Base-by-base conservation (phyloP, 2,329 filamentous ascomycete genomes). In the Tricladium varicosporioides region DNA sequence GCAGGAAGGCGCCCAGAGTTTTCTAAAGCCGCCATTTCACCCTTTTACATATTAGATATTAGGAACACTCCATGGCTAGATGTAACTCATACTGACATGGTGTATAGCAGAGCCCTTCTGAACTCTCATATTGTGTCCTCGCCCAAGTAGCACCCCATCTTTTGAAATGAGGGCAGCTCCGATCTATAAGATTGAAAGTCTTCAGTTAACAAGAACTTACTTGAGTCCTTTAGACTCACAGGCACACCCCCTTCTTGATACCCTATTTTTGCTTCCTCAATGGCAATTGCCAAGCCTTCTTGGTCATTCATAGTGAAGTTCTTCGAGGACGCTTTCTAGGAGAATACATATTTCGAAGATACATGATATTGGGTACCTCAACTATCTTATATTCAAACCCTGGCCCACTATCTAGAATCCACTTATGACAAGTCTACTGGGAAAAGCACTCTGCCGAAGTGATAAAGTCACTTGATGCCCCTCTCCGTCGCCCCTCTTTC, bases 51-150 rank as follows among this genome's bases (percentile, higher is more conserved):
- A n/a, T 9, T 43, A 43, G 40, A 36, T 51, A n/a, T 9, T 43
- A 43, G 40, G 13, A 43, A 7, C 22, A 27, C 7, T 27, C 22
- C 22, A 40, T 40, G 36, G 9, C 4, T 40, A 40, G 36, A n/a
- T n/a, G n/a, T 10, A 16, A 15, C 22, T 46, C 13, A 11, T 44
- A 74, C 78, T 68, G 67, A 89, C 87, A 74, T 92, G 88, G 63
- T 91, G 79, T 40, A 86, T 89, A 2, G 87, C 78, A 68, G 85
- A 88, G 54, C 81, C 81, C 56, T 85, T 86, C 72, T 92, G 89
- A 15, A 91, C 82, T 55, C 89, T 79, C 84, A 88, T 84, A 67
- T 92, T 92, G 70, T 88, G 88, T 10, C 88, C 88, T 57, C 81
- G 78, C 15, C 88, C 88, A 4, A 92, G 76, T 43, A 92, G 82